Evolutionary conservation across 108 stramenopile species (phyloP), one percentile per base, ranked within the genome.

Genomic region (Chaetoceros tenuissimus): DNA sequence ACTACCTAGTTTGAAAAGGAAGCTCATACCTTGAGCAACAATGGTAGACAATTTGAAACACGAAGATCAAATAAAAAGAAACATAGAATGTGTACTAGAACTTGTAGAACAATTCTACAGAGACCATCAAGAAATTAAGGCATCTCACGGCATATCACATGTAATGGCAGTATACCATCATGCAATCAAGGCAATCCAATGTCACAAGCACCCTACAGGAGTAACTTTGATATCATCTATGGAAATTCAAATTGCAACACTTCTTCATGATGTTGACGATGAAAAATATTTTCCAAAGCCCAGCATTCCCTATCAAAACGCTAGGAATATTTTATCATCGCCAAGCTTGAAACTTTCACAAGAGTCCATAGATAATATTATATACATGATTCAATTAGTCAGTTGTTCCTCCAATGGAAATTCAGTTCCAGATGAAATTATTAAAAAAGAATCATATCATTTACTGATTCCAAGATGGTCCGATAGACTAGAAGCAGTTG

Each of bases 201-300:
- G n/a, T 28, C 55, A 54, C 18, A 44, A 30, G 40, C 71, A 62
- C 43, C 0, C 20, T 27, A 31, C 49, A 20, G 28, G 34, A 17
- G 60, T 71, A 20, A 55, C 70, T 19, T 18, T 28, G 1, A 40
- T 56, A 46, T 22, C 25, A 46, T 46, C 52, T 31, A 67, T 70
- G 46, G 68, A 82, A 66, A 74, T 82, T 40, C 51, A 63, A 57
- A 46, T 75, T 2, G 80, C 85, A 1, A 73, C 85, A 3, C 50
- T 86, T 17, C 58, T 86, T 23, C 85, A 86, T 56, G 85, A 86
- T 57, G 69, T 72, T 7, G 80, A 86, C 60, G 85, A 86, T 67
- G 17, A 34, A 21, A 86, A 86, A 46, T 86, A 82, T 54, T 86
- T 86, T 73, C 73, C 82, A 40, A 3, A 53, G 1, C 28, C 55